Conservation (phyloP, 257 asterid species). For the Petunia axillaris region DNA sequence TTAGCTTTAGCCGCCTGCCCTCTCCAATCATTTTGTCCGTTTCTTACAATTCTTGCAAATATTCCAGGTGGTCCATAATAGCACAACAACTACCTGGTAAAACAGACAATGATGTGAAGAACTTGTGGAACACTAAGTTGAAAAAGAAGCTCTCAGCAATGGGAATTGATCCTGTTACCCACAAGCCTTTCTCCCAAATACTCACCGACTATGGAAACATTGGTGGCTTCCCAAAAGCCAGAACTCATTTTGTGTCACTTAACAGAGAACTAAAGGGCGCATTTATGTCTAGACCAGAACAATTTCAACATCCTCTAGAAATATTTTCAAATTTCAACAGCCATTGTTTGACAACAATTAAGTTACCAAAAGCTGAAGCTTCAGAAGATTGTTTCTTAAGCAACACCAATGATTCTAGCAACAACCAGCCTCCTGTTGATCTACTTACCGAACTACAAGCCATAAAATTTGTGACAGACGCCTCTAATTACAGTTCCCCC, state of each 20-base stretch:
- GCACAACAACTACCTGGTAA: slow-evolving; percentile 83
- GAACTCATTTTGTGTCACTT: slow-evolving; percentile 49
- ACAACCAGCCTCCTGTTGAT: slow-evolving; percentile 31
- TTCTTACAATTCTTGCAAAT: background rate
- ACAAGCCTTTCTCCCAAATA: slow-evolving; percentile 88
- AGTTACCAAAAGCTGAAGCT: slow-evolving; percentile 21
- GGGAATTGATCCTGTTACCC: slow-evolving; percentile 95
- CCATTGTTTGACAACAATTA: slow-evolving; percentile 27
- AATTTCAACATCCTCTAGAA: slow-evolving; percentile 23
- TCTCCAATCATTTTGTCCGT: background rate
- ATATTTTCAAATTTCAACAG: slow-evolving; percentile 25
- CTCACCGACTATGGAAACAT: slow-evolving; percentile 85
- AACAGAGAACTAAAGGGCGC: slow-evolving; percentile 51
- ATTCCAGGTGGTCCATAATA: slow-evolving; percentile 76
- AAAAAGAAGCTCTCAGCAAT: slow-evolving; percentile 84
- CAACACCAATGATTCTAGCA: background rate
- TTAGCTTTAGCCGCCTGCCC: background rate
- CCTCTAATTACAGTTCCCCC: slow-evolving; percentile 36
- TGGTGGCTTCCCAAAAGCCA: slow-evolving; percentile 63
- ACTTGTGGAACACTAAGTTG: slow-evolving; percentile 76
- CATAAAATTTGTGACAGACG: slow-evolving; percentile 54
- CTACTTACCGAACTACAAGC: slow-evolving; percentile 77
- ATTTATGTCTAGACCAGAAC: slow-evolving; percentile 38
- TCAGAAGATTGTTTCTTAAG: slow-evolving; percentile 28
- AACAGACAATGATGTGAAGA: slow-evolving; percentile 74